Conservation (phyloP, 208 protist genomes). For the Trichomonas tenax region DNA sequence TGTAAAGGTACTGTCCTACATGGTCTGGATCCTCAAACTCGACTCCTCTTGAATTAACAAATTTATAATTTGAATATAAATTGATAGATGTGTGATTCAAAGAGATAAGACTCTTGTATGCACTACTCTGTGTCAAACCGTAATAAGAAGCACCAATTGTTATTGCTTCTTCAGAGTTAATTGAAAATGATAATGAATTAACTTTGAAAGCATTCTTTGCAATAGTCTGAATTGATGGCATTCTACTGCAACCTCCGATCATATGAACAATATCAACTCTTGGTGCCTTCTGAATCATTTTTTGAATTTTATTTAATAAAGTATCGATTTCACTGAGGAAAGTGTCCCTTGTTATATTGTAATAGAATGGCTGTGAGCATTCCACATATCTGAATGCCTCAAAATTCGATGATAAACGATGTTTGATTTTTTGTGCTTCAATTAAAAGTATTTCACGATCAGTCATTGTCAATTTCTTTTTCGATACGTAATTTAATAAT, state of each 20-base stretch:
- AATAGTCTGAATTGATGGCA: slow-evolving; percentile 24
- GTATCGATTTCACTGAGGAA: not conserved
- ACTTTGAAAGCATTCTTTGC: not conserved
- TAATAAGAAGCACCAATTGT: not conserved
- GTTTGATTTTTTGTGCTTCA: not conserved
- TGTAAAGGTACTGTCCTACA: too few relatives aligned
- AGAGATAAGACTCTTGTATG: not conserved
- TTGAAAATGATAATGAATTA: not conserved
- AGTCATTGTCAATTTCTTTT: not conserved
- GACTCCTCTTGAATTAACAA: too few relatives aligned
- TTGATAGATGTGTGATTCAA: too few relatives aligned
- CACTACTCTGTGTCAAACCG: not conserved
- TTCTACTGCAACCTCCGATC: slow-evolving; percentile 22
- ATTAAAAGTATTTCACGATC: not conserved
- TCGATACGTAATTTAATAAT: not conserved
- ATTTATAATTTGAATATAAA: too few relatives aligned
- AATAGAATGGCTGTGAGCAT: not conserved
- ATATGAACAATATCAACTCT: not conserved
- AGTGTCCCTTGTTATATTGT: not conserved
- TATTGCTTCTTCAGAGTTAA: not conserved
- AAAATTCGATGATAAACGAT: not conserved
- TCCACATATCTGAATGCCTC: not conserved
- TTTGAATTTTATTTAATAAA: not conserved
- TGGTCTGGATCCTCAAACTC: too few relatives aligned
- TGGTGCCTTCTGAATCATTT: not conserved